Conservation (phyloP, 352 stramenopile species). For the Pythium grandisporangium region DNA sequence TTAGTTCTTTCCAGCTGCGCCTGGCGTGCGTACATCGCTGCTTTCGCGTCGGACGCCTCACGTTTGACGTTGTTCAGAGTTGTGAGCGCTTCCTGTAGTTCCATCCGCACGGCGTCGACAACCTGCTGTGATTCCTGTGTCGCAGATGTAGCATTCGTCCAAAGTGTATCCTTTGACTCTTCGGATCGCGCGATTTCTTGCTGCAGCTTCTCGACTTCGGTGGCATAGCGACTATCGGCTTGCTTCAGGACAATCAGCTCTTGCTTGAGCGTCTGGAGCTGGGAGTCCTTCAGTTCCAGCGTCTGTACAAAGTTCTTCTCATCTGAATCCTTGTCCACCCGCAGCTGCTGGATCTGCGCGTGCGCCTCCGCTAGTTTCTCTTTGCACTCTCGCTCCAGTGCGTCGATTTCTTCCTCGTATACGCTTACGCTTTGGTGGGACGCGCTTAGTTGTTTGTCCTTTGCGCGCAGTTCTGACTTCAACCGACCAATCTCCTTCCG, state of each 20-base stretch:
- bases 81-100: constrained; percentile 60
- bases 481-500: constrained; percentile 47
- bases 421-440: constrained; percentile 50
- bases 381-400: constrained; percentile 64
- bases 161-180: constrained; percentile 60
- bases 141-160: constrained; percentile 52
- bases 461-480: constrained; percentile 40
- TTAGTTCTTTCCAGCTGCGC: constrained; percentile 70
- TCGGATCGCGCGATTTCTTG: constrained; percentile 33
- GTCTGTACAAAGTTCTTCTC: constrained; percentile 68
- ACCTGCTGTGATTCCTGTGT: constrained; percentile 63
- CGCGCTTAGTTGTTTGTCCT: constrained; percentile 49
- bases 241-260: constrained; percentile 32
- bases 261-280: constrained; percentile 29
- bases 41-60: constrained; percentile 52
- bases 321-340: constrained; percentile 53
- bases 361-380: constrained; percentile 59
- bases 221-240: constrained; percentile 18
- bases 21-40: constrained; percentile 64
- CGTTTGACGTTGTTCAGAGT: constrained; percentile 49
- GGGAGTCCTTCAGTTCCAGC: constrained; percentile 63
- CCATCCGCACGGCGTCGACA: constrained; percentile 39
- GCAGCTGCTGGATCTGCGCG: constrained; percentile 29
- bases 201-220: constrained; percentile 32
- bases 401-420: constrained; percentile 71